Evolutionary conservation across 768 basidiomycete genomes (phyloP), one percentile per base, ranked within the genome.

Genomic region (Lepiota subincarnata): DNA sequence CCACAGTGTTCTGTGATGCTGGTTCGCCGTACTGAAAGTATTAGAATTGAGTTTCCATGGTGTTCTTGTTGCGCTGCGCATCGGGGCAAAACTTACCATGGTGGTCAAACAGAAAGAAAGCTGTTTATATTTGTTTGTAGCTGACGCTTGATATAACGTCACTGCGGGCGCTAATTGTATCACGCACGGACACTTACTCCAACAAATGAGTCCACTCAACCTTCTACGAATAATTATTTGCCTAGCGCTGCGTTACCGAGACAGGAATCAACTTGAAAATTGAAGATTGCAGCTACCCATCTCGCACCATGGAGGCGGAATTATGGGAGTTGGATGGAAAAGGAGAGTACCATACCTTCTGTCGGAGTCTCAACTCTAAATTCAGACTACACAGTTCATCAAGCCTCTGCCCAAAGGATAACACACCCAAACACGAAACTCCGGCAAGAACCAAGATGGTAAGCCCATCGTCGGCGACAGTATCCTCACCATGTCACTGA

Each of bases 381-480:
- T 60, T 53, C 48, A 48, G 72, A 66, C 81, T 87, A 74, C 77
- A 86, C 70, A 88, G 84, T 82, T 83, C 55, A 75, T 74, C 78
- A 76, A 84, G 82, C 82, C 83, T 69, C 78, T 64, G 50, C 59
- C 55, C 28, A 48, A 53, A 54, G 56, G 60, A 64, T 72, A 73
- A 78, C 74, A 71, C 63, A 65, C 67, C 70, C 73, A 73, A 75
- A 75, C 73, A 78, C 71, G 72, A 65, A 2, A 70, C 68, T 70
- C 71, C 76, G 75, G 77, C 77, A 81, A 82, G 74, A 77, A 74
- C 77, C 77, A 86, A 83, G 78, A 90, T 90, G 89, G 88, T 89
- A 80, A 86, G 87, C 74, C 74, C 78, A 72, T 65, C 66, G 73
- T 78, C 59, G 55, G 49, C 61, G 62, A 61, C 59, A 64, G 57